Base-by-base conservation (phyloP, 2,329 filamentous ascomycete species). In the Pseudocercospora vitis region DNA sequence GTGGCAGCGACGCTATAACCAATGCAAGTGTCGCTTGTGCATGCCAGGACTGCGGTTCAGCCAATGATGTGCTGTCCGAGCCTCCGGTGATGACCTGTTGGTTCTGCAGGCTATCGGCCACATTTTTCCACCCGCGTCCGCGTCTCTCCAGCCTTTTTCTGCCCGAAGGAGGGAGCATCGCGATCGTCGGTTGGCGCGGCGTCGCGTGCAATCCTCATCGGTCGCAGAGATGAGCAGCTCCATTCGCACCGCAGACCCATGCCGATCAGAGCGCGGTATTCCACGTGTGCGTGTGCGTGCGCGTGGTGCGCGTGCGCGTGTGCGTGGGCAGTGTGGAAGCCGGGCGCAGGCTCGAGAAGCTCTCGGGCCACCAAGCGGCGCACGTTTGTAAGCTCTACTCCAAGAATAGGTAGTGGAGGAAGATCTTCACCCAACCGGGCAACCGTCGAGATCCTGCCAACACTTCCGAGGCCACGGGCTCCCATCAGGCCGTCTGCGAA, bases 381-480 rank as follows among this genome's bases (percentile, higher is more conserved):
- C n/a, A n/a, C n/a, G n/a, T n/a, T n/a, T n/a, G n/a, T n/a, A n/a
- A n/a, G n/a, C 16, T 11, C 18, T 11, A 11, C 18, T 19, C 35
- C 12, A 40, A 40, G 35, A 40, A 40, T 40, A 40, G 35, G 7
- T 40, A n/a, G n/a, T n/a, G n/a, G n/a, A n/a, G n/a, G 18, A 23
- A 18, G 18, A 40, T 40, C 35, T 23, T 40, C 16, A 11, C 35
- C 35, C 1, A 23, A 40, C 35, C 19, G 2, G 18, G 35, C n/a
- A 40, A 40, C 19, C 23, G 16, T 40, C 32, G 12, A 40, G 18
- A 40, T 40, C 35, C 35, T 39, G 35, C 35, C 35, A 39, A 39
- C 35, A 19, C 5, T 39, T 37, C 9, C n/a, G n/a, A 18, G n/a
- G 16, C 33, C 33, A 37, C 33, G 33, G n/a, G 33, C n/a, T n/a